These are phyloP conservation scores for Coffea humblotiana DNA, from an alignment of 305 asterid species.

Conservation along the genomic window DNA sequence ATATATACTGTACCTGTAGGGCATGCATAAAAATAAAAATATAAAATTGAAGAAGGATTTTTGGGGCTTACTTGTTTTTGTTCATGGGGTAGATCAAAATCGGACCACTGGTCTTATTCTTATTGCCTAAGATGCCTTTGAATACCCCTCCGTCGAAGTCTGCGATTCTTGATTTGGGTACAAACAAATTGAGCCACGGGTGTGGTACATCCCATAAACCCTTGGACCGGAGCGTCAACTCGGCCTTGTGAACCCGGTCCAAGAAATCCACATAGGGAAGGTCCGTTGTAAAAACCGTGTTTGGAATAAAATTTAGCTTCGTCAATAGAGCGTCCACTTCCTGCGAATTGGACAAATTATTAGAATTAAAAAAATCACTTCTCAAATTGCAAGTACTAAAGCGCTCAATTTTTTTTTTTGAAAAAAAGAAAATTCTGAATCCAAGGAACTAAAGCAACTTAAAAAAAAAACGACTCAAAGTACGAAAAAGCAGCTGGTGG, in stretches of 20 bases:
- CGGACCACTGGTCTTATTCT: constrained; percentile 72
- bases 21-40: neutral
- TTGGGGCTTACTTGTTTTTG: constrained; percentile 59
- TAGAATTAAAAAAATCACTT: neutral
- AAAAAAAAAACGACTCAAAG: constrained; percentile 9
- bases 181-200: constrained; percentile 84
- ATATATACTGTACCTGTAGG: neutral
- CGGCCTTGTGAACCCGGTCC: constrained; percentile 89
- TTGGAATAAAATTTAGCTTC: constrained; percentile 56
- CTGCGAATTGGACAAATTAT: constrained; percentile 28
- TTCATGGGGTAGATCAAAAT: constrained; percentile 84
- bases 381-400: neutral
- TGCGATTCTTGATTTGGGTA: constrained; percentile 69
- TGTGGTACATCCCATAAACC: constrained; percentile 90
- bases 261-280: constrained; percentile 67
- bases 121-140: constrained; percentile 70
- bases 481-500: constrained; percentile 5
- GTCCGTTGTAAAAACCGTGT: constrained; percentile 61
- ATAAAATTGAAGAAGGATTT: neutral
- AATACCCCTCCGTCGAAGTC: constrained; percentile 75
- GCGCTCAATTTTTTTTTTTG: too few species aligned
- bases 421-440: neutral
- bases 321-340: constrained; percentile 52
- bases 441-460: neutral
- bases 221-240: constrained; percentile 64